Conservation (phyloP, 2,329 filamentous ascomycete species). For the Alternaria triticina region DNA sequence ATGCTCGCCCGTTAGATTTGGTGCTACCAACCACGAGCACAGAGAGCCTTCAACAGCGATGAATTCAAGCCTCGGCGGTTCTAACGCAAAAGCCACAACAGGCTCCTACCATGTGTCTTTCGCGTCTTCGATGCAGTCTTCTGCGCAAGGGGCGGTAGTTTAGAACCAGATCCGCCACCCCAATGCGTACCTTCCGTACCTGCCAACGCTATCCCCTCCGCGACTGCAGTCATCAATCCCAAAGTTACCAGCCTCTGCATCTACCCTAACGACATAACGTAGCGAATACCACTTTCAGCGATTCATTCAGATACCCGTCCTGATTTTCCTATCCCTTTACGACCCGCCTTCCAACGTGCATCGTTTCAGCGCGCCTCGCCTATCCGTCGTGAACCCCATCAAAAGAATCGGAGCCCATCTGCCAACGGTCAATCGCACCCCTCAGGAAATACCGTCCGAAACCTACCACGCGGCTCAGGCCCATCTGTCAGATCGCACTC, state of each 20-base stretch:
- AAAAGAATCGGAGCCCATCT: slow-evolving; percentile 11
- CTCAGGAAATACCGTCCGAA: slow-evolving; percentile 14
- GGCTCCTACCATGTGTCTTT: slow-evolving; percentile 22
- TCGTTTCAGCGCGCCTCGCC: slow-evolving; percentile 43
- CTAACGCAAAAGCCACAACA: slow-evolving; percentile 28
- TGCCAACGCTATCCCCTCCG: slow-evolving; percentile 26
- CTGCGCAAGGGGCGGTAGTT: slow-evolving; percentile 8
- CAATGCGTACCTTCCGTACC: neutral
- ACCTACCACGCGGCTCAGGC: slow-evolving; percentile 19
- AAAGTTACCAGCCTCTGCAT: slow-evolving; percentile 17
- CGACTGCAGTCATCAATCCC: slow-evolving; percentile 20
- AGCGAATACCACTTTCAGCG: slow-evolving; percentile 13
- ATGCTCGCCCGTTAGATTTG: slow-evolving; percentile 12
- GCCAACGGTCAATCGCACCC: slow-evolving; percentile 10
- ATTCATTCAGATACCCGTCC: slow-evolving; percentile 11
- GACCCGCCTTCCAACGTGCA: slow-evolving; percentile 38
- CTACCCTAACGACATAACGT: slow-evolving; percentile 19
- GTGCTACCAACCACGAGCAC: slow-evolving; percentile 43
- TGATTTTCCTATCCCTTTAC: slow-evolving; percentile 12
- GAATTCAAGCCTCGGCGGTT: slow-evolving; percentile 39
- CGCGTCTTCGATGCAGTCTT: neutral
- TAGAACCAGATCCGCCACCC: slow-evolving; percentile 20
- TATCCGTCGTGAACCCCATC: slow-evolving; percentile 30
- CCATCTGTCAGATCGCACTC: slow-evolving; percentile 3
- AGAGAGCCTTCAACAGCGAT: slow-evolving; percentile 30